Base-by-base conservation (phyloP, 169 alveolate genomes). In the Cytauxzoon felis region DNA sequence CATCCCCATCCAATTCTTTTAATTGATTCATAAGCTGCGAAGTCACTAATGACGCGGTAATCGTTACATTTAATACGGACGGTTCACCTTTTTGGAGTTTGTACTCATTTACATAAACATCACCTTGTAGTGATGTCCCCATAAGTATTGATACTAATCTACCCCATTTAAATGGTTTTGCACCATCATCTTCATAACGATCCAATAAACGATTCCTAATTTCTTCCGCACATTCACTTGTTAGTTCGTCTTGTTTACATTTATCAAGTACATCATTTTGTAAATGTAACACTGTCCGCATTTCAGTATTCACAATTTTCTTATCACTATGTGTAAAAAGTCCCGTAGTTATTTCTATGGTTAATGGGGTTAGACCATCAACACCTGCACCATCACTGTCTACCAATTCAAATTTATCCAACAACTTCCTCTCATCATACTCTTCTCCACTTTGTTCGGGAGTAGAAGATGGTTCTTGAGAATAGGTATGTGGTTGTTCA, bases 151-250 rank as follows among this genome's bases (percentile, higher is more conserved):
- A 62, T 11, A 73, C 50, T 48, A 73, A 57, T 3, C 58, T 32
- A n/a, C 72, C 84, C 72, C 78, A 59, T n/a, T 34, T 60, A 48
- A 73, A 73, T 4, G 60, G 59, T 58, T 53, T 57, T 3, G 71
- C 40, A 5, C n/a, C 72, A 4, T 19, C 59, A 52, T 62, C 66
- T 65, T 73, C 84, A 18, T 32, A 73, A 11, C 84, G 7, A 34
- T 51, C 60, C 48, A 63, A 48, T 41, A 73, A 43, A 24, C 59
- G 51, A 19, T 63, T 52, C 65, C 57, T 50, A 0, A 73, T 23
- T 19, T 27, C 79, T 27, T 16, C 24, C 0, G 64, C 43, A 29
- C 84, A 73, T 41, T 53, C 41, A 26, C 23, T 38, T 18, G 33
- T 38, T 13, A 49, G 54, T 36, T 63, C 36, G 11, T 62, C 65